Evolutionary conservation across 73 alveolate species (phyloP).

Genomic region (Stentor roeselii): DNA sequence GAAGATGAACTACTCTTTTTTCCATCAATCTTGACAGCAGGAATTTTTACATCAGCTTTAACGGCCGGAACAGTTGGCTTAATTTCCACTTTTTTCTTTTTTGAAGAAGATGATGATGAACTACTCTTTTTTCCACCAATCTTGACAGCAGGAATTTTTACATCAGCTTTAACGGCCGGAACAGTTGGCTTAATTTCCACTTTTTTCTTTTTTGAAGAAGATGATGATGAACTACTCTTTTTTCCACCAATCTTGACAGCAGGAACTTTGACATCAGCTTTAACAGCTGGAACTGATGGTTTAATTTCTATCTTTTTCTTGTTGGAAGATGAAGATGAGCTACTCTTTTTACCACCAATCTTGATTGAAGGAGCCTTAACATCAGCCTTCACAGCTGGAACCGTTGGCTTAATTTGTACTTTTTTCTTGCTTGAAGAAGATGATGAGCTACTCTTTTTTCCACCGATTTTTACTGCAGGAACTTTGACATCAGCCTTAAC

Average conservation of each 20-base stretch:
- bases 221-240: background rate
- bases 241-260: background rate
- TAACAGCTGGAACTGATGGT: background rate
- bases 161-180: background rate
- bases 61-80: background rate
- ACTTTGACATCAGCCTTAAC: background rate
- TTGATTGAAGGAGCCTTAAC: constrained; percentile 11
- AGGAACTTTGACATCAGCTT: background rate
- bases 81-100: background rate
- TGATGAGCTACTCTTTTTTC: background rate
- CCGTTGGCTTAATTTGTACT: background rate
- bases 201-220: background rate
- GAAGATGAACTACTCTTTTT: background rate
- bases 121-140: background rate
- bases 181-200: background rate
- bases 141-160: background rate
- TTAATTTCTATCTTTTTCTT: too few species aligned
- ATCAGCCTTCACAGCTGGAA: constrained; percentile 4
- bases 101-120: background rate
- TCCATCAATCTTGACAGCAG: background rate
- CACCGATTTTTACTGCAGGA: background rate
- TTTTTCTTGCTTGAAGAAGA: background rate
- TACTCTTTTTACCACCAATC: background rate
- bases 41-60: background rate
- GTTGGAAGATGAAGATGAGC: background rate